These are phyloP conservation scores for Aquanectria penicillioides DNA, from an alignment of 2,329 filamentous ascomycete genomes.

Conservation along the genomic window DNA sequence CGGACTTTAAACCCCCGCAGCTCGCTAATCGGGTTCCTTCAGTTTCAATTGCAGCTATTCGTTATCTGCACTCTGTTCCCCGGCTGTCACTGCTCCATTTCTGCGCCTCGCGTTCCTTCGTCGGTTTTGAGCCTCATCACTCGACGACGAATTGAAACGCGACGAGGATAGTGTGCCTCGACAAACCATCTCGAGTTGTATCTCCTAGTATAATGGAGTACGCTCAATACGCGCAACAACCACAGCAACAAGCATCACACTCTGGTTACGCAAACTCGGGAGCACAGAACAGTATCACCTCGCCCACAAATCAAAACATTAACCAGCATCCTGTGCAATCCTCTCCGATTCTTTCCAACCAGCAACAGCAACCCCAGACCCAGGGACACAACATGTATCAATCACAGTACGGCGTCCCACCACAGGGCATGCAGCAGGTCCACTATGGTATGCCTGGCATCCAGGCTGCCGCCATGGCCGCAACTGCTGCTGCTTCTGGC, in stretches of 20 bases:
- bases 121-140: conserved; percentile 23
- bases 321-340: conserved; percentile 75
- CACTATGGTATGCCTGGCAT: conserved; percentile 82
- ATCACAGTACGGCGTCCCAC: conserved; percentile 78
- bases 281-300: conserved; percentile 71
- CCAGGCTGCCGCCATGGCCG: conserved; percentile 91
- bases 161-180: conserved; percentile 41
- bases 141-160: conserved; percentile 39
- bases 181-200: conserved; percentile 34
- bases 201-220: conserved; percentile 74
- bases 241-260: conserved; percentile 68
- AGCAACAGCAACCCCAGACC: conserved; percentile 72
- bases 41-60: conserved; percentile 37
- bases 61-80: conserved; percentile 26
- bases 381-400: conserved; percentile 82
- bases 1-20: conserved; percentile 45
- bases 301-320: conserved; percentile 76
- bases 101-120: conserved; percentile 25
- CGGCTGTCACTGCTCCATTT: conserved; percentile 17
- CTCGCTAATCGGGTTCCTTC: conserved; percentile 38
- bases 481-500: conserved; percentile 90
- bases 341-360: conserved; percentile 82
- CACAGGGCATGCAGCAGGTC: conserved; percentile 73
- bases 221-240: conserved; percentile 73
- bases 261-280: conserved; percentile 70